Evolutionary conservation across 805 yeast species (phyloP), one percentile per base, ranked within the genome.

Genomic region (Starmerella kuoi): DNA sequence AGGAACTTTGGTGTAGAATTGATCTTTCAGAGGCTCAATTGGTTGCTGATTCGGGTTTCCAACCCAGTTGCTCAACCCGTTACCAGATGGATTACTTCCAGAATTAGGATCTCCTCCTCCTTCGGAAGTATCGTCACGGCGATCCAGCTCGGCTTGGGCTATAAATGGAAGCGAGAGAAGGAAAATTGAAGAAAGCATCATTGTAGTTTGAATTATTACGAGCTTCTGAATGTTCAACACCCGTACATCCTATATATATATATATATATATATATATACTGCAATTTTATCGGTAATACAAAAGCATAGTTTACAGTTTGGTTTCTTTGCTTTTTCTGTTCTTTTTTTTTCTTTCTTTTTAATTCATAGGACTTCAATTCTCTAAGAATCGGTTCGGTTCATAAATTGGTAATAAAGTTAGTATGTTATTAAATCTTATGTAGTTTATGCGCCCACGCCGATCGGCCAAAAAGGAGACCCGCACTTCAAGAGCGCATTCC

Each of bases 361-460:
- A n/a, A n/a, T n/a, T n/a, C n/a, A n/a, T n/a, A n/a, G n/a, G n/a
- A n/a, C n/a, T n/a, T n/a, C n/a, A n/a, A n/a, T n/a, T n/a, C n/a
- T n/a, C n/a, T n/a, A n/a, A n/a, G n/a, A n/a, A n/a, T n/a, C n/a
- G 30, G 15, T 34, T 34, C 34, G 15, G 9, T 25, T 25, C 14
- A 25, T 11, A 25, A 25, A 9, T 11, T 25, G 28, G 28, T 14
- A 25, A 11, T 25, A 25, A 25, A 14, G n/a, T n/a, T n/a, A n/a
- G 9, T 25, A 25, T 25, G 9, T 25, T 14, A 25, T 25, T 14
- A 23, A 39, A 30, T 12, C 19, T 6, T 9, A 43, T 51, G 53
- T 51, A 49, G 54, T 45, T 18, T 50, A 49, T 41, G 47, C 46
- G 48, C 55, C 52, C 53, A 44, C 45, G 51, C 51, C 46, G 32